phyloP scores from a whole-genome alignment of 148 eudicot genomes.

The Cornus controversa region DNA sequence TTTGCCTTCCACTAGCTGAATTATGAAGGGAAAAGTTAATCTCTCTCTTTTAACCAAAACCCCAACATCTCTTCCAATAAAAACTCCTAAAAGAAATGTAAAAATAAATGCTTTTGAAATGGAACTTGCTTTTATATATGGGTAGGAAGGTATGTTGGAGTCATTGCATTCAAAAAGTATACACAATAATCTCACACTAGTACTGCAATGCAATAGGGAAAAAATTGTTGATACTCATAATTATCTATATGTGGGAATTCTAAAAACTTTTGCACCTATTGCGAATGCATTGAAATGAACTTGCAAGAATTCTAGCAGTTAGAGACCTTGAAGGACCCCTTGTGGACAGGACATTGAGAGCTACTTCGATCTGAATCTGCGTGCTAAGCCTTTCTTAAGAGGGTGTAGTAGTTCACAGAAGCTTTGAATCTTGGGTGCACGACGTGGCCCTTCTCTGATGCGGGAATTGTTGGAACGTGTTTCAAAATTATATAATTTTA shows the following conservation, averaged over 20 bases:
- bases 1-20: slow-evolving; percentile 16
- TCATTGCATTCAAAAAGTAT: background rate
- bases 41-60: background rate
- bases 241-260: too few relatives aligned
- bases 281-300: background rate
- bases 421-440: slow-evolving; percentile 56
- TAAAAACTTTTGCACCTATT: too few relatives aligned
- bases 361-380: slow-evolving; percentile 50
- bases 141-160: background rate
- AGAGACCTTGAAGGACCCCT: slow-evolving; percentile 42
- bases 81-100: background rate
- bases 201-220: too few relatives aligned
- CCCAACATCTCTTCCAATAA: slow-evolving; percentile 3
- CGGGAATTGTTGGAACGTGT: too few relatives aligned
- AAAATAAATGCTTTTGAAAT: slow-evolving; percentile 8
- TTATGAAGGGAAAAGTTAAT: slow-evolving; percentile 1
- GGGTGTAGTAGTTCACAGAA: slow-evolving; percentile 38
- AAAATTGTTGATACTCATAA: too few relatives aligned
- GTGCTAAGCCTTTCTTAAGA: slow-evolving; percentile 49
- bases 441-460: slow-evolving; percentile 54
- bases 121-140: slow-evolving; percentile 14
- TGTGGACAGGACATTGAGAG: slow-evolving; percentile 38
- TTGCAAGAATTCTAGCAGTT: slow-evolving; percentile 59
- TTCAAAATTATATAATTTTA: too few relatives aligned
- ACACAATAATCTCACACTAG: background rate